Evolutionary conservation across 768 basidiomycete genomes (phyloP), one percentile per base, ranked within the genome.

Genomic region (Chalciporus sphaerocephalus): DNA sequence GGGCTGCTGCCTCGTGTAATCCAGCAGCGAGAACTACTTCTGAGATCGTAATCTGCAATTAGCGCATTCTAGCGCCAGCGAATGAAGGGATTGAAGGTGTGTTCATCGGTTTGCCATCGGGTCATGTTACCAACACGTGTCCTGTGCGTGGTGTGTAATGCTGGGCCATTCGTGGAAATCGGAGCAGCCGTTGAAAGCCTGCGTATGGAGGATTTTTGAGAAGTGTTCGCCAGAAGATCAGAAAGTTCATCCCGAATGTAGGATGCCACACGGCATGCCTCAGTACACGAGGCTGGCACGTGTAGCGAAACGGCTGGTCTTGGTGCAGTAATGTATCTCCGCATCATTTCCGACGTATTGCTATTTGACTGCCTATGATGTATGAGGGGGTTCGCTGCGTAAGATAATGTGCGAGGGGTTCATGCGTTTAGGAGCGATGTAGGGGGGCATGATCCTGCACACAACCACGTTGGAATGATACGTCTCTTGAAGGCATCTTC

Each of bases 61-160:
- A 36, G 32, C 44, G 44, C 33, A n/a, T 17, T 43, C 20, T 33
- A 38, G 51, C 41, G 47, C 39, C 46, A 25, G 40, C 39, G 23
- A 42, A 50, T 44, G 52, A 51, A 38, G 48, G 21, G 40, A 44
- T 15, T 4, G 20, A 27, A 32, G 39, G 46, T 15, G 48, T 36
- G 48, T 52, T 32, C 44, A 23, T 32, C 30, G 30, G n/a, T 32
- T 4, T 28, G n/a, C 28, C 2, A 15, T 13, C 15, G 15, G n/a
- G 51, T 52, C 49, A 55, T 55, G 49, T 37, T 27, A 34, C 18
- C 24, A 35, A 54, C 63, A 64, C 63, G 63, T 66, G 63, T 40
- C 33, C 18, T 15, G 22, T 32, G 52, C 64, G 47, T 64, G 61
- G 30, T 39, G 37, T 37, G 22, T 22, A 28, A 44, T 42, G 18